Conservation (phyloP, 1,284 basidiomycete species). For the Cerrena zonata region DNA sequence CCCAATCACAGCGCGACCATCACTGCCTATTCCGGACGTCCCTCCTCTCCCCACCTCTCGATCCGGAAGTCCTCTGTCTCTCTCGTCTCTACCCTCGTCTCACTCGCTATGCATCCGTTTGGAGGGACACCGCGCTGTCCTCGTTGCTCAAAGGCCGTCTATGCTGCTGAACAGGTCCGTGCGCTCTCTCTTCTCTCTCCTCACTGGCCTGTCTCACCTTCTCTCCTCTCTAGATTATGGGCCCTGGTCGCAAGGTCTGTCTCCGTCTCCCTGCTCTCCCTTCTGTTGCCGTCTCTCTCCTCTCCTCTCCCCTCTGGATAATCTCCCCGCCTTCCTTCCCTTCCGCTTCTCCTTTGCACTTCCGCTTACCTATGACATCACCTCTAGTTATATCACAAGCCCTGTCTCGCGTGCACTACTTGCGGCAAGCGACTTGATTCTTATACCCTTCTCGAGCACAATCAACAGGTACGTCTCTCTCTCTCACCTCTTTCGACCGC, state of each 20-base stretch:
- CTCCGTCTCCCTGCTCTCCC: no score
- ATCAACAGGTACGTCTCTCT: slow-evolving; percentile 53
- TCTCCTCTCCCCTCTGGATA: neutral
- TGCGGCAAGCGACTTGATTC: slow-evolving; percentile 75
- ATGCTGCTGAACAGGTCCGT: slow-evolving; percentile 74
- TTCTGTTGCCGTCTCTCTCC: neutral
- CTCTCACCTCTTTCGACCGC: neutral
- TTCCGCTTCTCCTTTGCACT: neutral
- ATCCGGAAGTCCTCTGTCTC: slow-evolving; percentile 1
- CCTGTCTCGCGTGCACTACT: slow-evolving; percentile 64
- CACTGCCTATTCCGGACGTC: slow-evolving; percentile 12
- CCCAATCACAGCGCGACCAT: slow-evolving; percentile 21
- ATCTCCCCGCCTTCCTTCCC: no score
- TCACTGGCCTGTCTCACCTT: no score
- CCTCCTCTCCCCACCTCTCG: neutral
- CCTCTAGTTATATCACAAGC: slow-evolving; percentile 72
- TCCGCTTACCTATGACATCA: neutral
- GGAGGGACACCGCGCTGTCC: slow-evolving; percentile 62
- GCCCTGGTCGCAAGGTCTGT: slow-evolving; percentile 71
- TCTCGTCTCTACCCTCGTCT: slow-evolving; percentile 3
- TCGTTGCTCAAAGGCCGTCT: slow-evolving; percentile 62
- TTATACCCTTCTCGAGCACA: slow-evolving; percentile 65
- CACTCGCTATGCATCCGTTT: slow-evolving; percentile 52
- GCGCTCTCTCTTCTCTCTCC: slow-evolving; percentile 1
- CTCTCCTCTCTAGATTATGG: slow-evolving; percentile 60